Evolutionary conservation across 129 eudicot genomes (phyloP).

Genomic region (Tagetes patula): DNA sequence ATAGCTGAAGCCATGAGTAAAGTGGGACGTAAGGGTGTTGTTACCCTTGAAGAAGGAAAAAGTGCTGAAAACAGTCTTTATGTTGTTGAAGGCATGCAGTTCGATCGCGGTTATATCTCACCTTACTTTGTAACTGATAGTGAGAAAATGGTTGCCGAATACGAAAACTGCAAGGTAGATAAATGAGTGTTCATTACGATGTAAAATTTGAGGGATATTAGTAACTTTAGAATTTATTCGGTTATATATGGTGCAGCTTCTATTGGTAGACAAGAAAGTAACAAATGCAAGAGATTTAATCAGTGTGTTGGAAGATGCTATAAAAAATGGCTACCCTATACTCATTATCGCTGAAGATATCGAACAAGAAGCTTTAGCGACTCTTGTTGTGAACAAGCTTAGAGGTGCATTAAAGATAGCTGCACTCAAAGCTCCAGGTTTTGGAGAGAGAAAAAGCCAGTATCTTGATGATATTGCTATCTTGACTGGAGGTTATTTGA

Average conservation of each 20-base stretch:
- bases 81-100: constrained; percentile 98
- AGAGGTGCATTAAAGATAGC: constrained; percentile 72
- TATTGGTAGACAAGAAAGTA: constrained; percentile 67
- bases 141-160: constrained; percentile 85
- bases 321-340: constrained; percentile 55
- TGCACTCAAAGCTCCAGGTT: constrained; percentile 78
- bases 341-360: constrained; percentile 76
- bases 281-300: constrained; percentile 78
- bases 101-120: constrained; percentile 90
- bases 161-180: constrained; percentile 92
- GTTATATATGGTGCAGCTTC: too few relatives aligned
- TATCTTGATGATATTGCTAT: constrained; percentile 81
- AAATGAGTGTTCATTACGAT: too few relatives aligned
- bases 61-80: constrained; percentile 75
- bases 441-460: constrained; percentile 69
- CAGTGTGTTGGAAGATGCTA: constrained; percentile 78
- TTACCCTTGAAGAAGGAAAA: constrained; percentile 94
- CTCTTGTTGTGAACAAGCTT: constrained; percentile 77
- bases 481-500: constrained; percentile 59
- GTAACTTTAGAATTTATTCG: too few relatives aligned
- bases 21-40: constrained; percentile 92
- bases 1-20: constrained; percentile 92
- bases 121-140: constrained; percentile 93
- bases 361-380: constrained; percentile 82
- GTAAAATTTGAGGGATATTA: too few relatives aligned